Conservation (phyloP, 1,284 basidiomycete species). For the Cryptococcus sp. region DNA sequence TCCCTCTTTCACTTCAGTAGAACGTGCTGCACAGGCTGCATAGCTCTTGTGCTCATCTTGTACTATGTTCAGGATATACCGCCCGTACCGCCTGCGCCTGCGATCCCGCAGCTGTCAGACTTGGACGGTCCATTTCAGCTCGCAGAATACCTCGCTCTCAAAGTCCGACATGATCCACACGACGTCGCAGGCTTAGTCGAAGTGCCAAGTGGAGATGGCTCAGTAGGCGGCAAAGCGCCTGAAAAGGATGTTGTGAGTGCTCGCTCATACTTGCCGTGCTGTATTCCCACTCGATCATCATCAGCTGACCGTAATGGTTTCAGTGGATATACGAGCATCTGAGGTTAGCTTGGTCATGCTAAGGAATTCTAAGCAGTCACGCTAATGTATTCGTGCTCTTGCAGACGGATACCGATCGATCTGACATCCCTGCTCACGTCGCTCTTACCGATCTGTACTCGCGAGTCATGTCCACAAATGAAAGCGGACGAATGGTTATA, state of each 20-base stretch:
- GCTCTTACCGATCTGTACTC: conserved; percentile 80
- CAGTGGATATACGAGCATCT: conserved; percentile 95
- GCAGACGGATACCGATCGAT: conserved; percentile 86
- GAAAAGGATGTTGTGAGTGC: conserved; percentile 55
- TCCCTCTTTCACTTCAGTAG: not conserved
- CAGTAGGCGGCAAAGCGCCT: conserved; percentile 52
- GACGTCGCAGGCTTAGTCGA: conserved; percentile 80
- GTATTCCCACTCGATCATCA: no score
- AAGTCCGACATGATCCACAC: conserved; percentile 82
- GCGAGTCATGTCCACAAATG: conserved; percentile 88
- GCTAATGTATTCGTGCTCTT: not conserved
- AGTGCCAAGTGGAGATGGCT: conserved; percentile 59
- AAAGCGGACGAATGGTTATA: conserved; percentile 97
- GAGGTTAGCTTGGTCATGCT: conserved; percentile 60
- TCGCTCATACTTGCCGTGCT: not conserved
- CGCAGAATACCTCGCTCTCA: conserved; percentile 88
- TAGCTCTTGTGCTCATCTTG: no score
- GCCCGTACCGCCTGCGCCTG: conserved; percentile 25
- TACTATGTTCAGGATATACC: conserved; percentile 28
- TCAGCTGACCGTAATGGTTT: no score
- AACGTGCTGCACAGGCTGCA: not conserved
- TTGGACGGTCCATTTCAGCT: conserved; percentile 90
- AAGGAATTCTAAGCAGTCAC: not conserved
- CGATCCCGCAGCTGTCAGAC: conserved; percentile 37
- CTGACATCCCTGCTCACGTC: conserved; percentile 84